These are phyloP conservation scores for Mycena rebaudengoi DNA, from an alignment of 768 basidiomycete genomes.

Conservation along the genomic window DNA sequence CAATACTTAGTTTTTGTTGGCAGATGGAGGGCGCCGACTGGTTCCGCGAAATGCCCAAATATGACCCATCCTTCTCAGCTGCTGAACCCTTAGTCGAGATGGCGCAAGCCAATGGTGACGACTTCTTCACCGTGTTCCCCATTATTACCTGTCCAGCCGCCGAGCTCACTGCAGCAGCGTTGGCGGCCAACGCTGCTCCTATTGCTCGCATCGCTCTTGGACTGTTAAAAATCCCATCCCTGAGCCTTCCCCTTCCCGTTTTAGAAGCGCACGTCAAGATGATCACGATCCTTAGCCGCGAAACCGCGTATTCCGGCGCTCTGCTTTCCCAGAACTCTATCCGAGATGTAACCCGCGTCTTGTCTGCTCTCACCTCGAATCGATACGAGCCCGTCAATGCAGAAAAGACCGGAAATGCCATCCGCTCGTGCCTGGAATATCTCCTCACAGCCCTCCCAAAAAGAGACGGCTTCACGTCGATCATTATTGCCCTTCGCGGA, in stretches of 20 bases:
- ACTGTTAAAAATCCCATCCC: neutral
- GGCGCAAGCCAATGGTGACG: neutral
- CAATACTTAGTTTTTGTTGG: neutral
- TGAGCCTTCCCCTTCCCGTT: neutral
- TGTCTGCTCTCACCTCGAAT: neutral
- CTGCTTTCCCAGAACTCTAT: conserved; percentile 2
- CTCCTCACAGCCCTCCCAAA: neutral
- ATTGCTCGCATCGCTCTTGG: neutral
- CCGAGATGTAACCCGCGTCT: neutral
- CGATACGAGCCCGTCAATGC: neutral
- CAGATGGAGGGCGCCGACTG: neutral
- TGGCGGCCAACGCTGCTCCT: neutral
- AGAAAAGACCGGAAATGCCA: neutral
- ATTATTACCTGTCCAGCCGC: neutral
- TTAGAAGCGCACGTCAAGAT: neutral
- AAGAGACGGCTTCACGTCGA: neutral
- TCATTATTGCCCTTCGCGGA: neutral
- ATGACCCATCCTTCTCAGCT: neutral
- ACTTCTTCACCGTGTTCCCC: too few species aligned
- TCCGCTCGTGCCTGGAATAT: neutral
- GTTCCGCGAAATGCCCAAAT: neutral
- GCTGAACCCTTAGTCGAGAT: neutral
- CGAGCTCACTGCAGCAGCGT: neutral
- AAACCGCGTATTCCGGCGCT: neutral
- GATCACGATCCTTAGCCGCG: neutral